Evolutionary conservation across 129 eudicot genomes (phyloP).

Genomic region (Silybum marianum): DNA sequence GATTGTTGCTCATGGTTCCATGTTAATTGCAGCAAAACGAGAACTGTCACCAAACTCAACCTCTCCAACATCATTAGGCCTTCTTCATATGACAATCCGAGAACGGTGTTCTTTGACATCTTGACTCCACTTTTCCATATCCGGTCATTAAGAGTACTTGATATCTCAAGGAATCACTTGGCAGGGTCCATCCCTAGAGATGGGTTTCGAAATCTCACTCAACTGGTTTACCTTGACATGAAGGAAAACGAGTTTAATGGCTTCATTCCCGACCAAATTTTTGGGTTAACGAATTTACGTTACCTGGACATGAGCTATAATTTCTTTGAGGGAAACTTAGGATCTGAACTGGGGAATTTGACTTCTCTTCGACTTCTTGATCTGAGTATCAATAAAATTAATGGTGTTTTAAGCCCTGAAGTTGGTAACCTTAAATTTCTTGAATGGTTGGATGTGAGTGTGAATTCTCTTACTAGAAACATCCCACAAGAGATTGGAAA

Average conservation of each 20-base stretch:
- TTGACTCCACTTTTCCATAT: slow-evolving; percentile 42
- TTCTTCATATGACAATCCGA: not conserved
- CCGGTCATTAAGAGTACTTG: slow-evolving; percentile 32
- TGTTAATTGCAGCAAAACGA: slow-evolving; percentile 23
- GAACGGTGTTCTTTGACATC: slow-evolving; percentile 3
- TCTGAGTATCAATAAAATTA: not conserved
- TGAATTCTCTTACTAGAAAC: not conserved
- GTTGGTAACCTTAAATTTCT: not conserved
- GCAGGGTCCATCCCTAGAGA: slow-evolving; percentile 22
- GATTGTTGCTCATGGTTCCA: slow-evolving; percentile 36
- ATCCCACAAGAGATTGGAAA: slow-evolving; percentile 38
- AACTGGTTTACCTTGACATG: slow-evolving; percentile 46
- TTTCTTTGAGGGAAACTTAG: slow-evolving; percentile 29
- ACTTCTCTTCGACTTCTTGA: slow-evolving; percentile 8
- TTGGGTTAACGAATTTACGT: slow-evolving; percentile 23
- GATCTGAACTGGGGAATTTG: slow-evolving; percentile 24
- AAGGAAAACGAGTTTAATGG: slow-evolving; percentile 31
- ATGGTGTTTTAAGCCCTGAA: not conserved
- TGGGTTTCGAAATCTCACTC: slow-evolving; percentile 42
- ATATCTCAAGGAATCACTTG: slow-evolving; percentile 27
- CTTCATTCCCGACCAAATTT: slow-evolving; percentile 27
- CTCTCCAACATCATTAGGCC: slow-evolving; percentile 12
- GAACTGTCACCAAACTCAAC: slow-evolving; percentile 22
- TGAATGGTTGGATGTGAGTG: not conserved
- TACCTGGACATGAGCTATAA: slow-evolving; percentile 34